A percentile compares a stretch with the other conserved stretches of the same genome.
Conservation (phyloP, 176 grass and related monocot genomes). For the maize (Zea mays) region Zm-B73-REFERENCE-NAM-5.0 NC_050097.1:111212501-111213000, state of each 20-base stretch:
- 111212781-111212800: conserved; percentile 1
- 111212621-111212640: too few relatives aligned
- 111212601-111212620: too few relatives aligned
- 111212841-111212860: conserved; percentile 9
- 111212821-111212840: background rate
- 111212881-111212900: conserved; percentile 26
- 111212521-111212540: too few relatives aligned
- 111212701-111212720: background rate
- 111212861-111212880: conserved; percentile 3
- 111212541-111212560: too few relatives aligned
- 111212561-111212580: too few relatives aligned
- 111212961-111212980: conserved; percentile 37
- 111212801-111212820: background rate
- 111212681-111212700: background rate
- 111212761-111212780: background rate
- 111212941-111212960: conserved; percentile 38
- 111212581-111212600: too few relatives aligned
- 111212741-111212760: conserved; percentile 2
- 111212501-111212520: too few relatives aligned
- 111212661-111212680: background rate
- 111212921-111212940: background rate
- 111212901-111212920: conserved; percentile 21
- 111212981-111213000: conserved; percentile 30
- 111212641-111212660: background rate
- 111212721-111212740: background rate